Conservation (phyloP, 148 eudicot genomes). For the Spergularia marina region DNA sequence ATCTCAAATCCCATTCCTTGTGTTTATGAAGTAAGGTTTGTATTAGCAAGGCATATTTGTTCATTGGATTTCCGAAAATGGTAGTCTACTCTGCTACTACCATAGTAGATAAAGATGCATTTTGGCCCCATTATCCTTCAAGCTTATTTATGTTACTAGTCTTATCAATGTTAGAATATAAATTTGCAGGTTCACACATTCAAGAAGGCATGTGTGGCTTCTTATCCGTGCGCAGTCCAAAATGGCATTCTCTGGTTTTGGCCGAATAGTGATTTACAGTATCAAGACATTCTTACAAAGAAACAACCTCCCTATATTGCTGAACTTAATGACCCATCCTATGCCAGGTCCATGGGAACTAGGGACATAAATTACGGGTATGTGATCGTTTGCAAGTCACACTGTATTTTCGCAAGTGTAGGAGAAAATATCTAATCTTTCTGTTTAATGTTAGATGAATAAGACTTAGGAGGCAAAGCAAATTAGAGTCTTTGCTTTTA, state of each 20-base stretch:
- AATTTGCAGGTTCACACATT: slow-evolving; percentile 55
- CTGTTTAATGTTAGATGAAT: too few relatives aligned
- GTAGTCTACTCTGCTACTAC: too few relatives aligned
- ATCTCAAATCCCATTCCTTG: too few relatives aligned
- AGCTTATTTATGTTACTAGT: neutral
- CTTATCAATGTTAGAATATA: neutral
- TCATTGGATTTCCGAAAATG: too few relatives aligned
- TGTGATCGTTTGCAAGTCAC: neutral
- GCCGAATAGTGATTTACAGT: slow-evolving; percentile 62
- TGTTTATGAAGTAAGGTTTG: too few relatives aligned
- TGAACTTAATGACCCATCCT: slow-evolving; percentile 79
- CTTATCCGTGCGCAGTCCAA: slow-evolving; percentile 67
- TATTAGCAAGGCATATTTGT: too few relatives aligned
- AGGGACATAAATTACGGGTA: slow-evolving; percentile 84
- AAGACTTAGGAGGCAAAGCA: neutral
- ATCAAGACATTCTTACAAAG: slow-evolving; percentile 39
- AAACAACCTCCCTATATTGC: slow-evolving; percentile 62
- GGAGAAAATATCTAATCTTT: too few relatives aligned
- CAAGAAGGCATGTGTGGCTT: slow-evolving; percentile 70
- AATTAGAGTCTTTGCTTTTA: neutral
- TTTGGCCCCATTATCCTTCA: neutral
- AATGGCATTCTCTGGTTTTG: slow-evolving; percentile 87
- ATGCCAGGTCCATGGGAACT: slow-evolving; percentile 40
- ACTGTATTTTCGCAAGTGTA: too few relatives aligned
- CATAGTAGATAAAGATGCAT: neutral